A percentile compares a stretch with the other conserved stretches of the same genome.
phyloP scores from a whole-genome alignment of 73 alveolate species.

The Durusdinium trenchii region DNA sequence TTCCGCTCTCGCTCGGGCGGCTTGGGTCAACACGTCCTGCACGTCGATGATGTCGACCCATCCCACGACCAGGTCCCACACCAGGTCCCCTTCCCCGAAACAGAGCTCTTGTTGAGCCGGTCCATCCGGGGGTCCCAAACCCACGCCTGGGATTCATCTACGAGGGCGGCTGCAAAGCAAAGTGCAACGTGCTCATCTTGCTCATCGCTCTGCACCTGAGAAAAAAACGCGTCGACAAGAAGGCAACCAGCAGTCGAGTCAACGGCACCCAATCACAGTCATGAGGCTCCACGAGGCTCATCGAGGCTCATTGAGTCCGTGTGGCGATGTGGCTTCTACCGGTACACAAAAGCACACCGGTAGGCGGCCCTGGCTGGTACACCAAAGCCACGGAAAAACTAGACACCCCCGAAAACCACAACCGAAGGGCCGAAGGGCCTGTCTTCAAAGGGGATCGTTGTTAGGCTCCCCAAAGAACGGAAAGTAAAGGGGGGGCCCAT shows the following conservation, averaged over 20 bases:
- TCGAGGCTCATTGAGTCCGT: background rate
- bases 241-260: background rate
- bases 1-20: background rate
- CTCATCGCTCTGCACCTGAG: background rate
- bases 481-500: too few relatives aligned
- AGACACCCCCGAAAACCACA: background rate
- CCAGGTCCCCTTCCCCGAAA: background rate
- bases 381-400: background rate
- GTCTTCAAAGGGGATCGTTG: too few relatives aligned
- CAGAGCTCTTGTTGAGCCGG: too few relatives aligned
- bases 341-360: background rate
- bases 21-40: background rate
- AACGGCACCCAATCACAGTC: background rate
- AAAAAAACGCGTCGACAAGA: background rate
- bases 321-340: background rate
- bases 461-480: too few relatives aligned
- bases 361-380: background rate
- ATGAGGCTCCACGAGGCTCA: background rate
- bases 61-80: background rate
- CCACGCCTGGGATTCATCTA: constrained; percentile 23
- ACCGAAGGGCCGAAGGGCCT: background rate
- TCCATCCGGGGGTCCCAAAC: too few relatives aligned
- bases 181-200: background rate
- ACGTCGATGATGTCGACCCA: background rate
- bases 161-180: constrained; percentile 33